These are phyloP conservation scores for Trametes cubensis DNA, from an alignment of 768 basidiomycete genomes.

Conservation along the genomic window DNA sequence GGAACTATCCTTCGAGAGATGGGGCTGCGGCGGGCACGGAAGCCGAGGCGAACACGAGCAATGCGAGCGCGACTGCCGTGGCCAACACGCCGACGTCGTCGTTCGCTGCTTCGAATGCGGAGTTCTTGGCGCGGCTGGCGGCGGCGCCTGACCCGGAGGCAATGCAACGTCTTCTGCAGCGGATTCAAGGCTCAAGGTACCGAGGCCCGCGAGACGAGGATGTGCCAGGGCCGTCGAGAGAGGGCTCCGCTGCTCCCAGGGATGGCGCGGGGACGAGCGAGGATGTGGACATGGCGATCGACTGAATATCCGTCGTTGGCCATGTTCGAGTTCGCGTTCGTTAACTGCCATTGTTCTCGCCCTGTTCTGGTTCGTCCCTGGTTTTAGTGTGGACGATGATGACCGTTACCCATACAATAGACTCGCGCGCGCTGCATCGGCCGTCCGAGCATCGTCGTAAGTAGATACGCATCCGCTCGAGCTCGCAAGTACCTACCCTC, in stretches of 20 bases:
- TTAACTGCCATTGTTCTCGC: background rate
- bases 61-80: no score
- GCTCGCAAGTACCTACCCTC: no score
- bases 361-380: background rate
- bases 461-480: no score
- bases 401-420: background rate
- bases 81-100: no score
- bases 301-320: background rate
- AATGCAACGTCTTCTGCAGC: background rate
- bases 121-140: no score
- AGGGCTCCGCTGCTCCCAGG: background rate
- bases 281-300: slow-evolving; percentile 21
- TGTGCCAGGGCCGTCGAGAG: background rate
- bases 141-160: background rate
- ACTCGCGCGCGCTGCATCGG: background rate
- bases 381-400: background rate
- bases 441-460: no score
- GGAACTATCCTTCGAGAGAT: background rate
- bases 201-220: background rate
- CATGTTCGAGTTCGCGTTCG: background rate
- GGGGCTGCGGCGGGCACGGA: background rate
- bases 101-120: no score
- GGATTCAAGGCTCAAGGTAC: background rate
- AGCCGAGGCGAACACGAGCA: no score
- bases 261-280: background rate